Percentiles rank a stretch among this genome's conserved stretches.
Conservation (phyloP, 495 filamentous ascomycete genomes). For the Penicillium roqueforti region DNA sequence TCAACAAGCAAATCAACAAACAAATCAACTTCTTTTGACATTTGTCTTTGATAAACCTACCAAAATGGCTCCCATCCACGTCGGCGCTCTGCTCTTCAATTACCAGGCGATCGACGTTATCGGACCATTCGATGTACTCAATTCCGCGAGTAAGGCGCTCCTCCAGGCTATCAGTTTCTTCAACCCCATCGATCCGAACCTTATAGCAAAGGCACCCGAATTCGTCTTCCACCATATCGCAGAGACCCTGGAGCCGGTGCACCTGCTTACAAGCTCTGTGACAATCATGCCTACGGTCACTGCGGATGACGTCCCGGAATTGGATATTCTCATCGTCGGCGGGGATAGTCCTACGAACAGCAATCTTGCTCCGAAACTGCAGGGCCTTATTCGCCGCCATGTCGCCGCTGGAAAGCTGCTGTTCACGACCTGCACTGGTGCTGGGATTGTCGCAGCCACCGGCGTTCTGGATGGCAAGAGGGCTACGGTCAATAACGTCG, state of each 20-base stretch:
- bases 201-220: constrained; percentile 20
- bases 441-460: too few species aligned
- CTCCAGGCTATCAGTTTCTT: constrained; percentile 11
- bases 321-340: too few species aligned
- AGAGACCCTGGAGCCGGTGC: constrained; percentile 27
- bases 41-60: not conserved
- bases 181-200: constrained; percentile 4
- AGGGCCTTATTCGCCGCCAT: too few species aligned
- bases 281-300: constrained; percentile 7
- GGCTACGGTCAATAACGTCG: too few species aligned
- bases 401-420: too few species aligned
- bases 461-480: too few species aligned
- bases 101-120: constrained; percentile 34
- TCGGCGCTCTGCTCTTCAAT: constrained; percentile 22
- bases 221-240: constrained; percentile 32
- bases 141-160: constrained; percentile 17
- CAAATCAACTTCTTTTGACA: not conserved
- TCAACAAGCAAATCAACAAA: too few species aligned
- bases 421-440: too few species aligned
- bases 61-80: constrained; percentile 25
- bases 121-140: constrained; percentile 31
- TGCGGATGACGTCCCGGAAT: too few species aligned
- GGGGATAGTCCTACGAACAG: too few species aligned
- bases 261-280: constrained; percentile 16
- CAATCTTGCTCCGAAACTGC: too few species aligned